Base-by-base conservation (phyloP, 495 filamentous ascomycete genomes). In the Penicillium coprophilum region DNA sequence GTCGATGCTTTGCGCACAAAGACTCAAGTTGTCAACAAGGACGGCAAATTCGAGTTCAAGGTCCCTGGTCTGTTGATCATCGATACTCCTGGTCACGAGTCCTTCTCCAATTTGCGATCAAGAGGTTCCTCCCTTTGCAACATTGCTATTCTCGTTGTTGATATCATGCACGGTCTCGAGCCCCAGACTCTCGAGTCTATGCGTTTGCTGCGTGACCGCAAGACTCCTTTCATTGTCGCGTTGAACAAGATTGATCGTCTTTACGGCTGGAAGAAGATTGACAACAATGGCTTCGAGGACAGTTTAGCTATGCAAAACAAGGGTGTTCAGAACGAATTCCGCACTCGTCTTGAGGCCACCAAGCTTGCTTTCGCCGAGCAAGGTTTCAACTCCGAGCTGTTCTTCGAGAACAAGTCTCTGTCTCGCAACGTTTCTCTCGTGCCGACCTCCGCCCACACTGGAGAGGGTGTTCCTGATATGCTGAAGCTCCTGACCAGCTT, bases 241-340 rank as follows among this genome's bases (percentile, higher is more conserved):
- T 79, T 99, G 61, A 99, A 99, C 84, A 99, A 99, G 82, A 97
- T 99, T 60, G 95, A 99, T 84, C 92, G 95, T 86, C 86, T 99
- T 10, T 97, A 96, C 68, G 89, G 87, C 71, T 99, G 95, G 95
- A 93, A 93, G 78, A 88, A 91, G 75, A 90, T 96, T 60, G 92
- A 93, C 59, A 96, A 99, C 80, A 97, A 97, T 70, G 95, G 95
- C 41, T 97, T 99, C 83, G 85, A 91, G 62, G 92, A 96, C 60
- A 92, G 87, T 73, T 78, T 99, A 69, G 79, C 79, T 23, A 82
- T 93, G 69, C 95, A 99, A 73, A 96, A 85, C 76, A 96, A 95
- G 78, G 86, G 87, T 41, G 92, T 96, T 7, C 91, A 96, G 74
- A 89, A 89, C 72, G 95, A 97, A 68, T 99, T 99, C 82, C 83